Evolutionary conservation across 768 basidiomycete genomes (phyloP).

Genomic region (Mycena polygramma): DNA sequence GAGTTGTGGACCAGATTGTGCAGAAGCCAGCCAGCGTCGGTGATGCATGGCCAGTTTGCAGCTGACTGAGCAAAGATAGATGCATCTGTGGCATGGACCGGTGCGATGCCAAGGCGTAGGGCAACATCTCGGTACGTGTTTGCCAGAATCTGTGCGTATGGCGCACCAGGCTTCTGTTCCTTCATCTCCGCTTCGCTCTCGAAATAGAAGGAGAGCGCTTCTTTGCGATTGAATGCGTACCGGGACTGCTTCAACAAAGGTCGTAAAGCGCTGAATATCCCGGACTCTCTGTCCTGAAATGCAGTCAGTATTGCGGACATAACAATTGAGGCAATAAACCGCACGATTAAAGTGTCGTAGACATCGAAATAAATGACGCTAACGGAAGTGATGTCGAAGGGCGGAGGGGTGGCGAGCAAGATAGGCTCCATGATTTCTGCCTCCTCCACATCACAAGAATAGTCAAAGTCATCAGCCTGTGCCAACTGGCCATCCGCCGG

Average conservation of each 20-base stretch:
- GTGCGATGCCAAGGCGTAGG: conserved; percentile 3
- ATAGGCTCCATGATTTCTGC: not conserved
- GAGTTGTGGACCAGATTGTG: not conserved
- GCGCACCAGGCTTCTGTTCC: not conserved
- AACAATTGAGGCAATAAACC: not conserved
- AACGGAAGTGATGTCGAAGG: not conserved
- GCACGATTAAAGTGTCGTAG: conserved; percentile 6
- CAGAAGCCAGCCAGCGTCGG: not conserved
- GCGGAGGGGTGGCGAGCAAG: not conserved
- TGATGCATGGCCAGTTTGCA: not conserved
- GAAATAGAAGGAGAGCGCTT: conserved; percentile 20
- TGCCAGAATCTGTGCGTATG: conserved; percentile 5
- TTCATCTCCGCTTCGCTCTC: conserved; percentile 21
- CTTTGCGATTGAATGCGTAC: conserved; percentile 1
- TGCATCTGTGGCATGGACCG: not conserved
- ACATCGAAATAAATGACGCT: conserved; percentile 10
- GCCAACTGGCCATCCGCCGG: too few relatives aligned
- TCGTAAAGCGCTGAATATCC: conserved; percentile 1
- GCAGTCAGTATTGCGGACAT: not conserved
- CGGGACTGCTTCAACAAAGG: not conserved
- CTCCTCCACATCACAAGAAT: not conserved
- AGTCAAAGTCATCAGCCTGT: not conserved
- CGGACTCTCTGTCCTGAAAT: conserved; percentile 13
- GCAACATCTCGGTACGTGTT: conserved; percentile 11
- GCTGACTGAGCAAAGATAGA: not conserved